Evolutionary conservation across 495 filamentous ascomycete genomes (phyloP).

Genomic region (Penicillium robsamsonii): DNA sequence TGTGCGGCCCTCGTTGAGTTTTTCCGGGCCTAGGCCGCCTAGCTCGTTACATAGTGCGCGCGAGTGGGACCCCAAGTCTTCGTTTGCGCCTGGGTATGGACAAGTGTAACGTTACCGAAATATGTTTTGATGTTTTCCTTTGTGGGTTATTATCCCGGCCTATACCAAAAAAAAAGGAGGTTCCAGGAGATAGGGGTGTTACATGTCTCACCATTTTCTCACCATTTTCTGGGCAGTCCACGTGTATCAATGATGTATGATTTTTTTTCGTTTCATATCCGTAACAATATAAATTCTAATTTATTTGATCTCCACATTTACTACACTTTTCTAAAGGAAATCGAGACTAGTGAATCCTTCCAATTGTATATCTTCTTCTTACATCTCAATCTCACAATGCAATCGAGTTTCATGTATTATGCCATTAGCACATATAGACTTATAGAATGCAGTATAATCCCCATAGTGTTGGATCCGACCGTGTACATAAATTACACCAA

Average conservation of each 20-base stretch:
- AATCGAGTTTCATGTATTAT: not conserved
- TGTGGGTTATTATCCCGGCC: not conserved
- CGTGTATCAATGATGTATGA: not conserved
- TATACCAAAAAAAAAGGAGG: not conserved
- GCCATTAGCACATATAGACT: not conserved
- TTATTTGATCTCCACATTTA: not conserved
- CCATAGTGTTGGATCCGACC: too few relatives aligned
- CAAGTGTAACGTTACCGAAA: slow-evolving; percentile 2
- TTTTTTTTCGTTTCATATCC: not conserved
- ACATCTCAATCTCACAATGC: slow-evolving; percentile 1
- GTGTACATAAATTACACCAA: too few relatives aligned
- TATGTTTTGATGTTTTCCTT: slow-evolving; percentile 5
- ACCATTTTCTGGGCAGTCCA: not conserved
- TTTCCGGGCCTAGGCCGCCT: slow-evolving; percentile 56
- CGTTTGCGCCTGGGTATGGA: slow-evolving; percentile 33
- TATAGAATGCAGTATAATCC: too few relatives aligned
- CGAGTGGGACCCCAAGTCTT: slow-evolving; percentile 42
- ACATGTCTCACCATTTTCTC: too few relatives aligned
- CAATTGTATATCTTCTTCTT: not conserved
- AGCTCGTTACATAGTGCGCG: slow-evolving; percentile 28
- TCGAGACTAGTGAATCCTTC: not conserved
- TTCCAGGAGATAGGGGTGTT: slow-evolving; percentile 8
- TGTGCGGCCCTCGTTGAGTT: slow-evolving; percentile 56
- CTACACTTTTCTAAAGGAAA: not conserved
- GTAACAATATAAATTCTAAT: not conserved